These are phyloP conservation scores for Danielozyma ontarioensis DNA, from an alignment of 805 yeast genomes.

Conservation along the genomic window DNA sequence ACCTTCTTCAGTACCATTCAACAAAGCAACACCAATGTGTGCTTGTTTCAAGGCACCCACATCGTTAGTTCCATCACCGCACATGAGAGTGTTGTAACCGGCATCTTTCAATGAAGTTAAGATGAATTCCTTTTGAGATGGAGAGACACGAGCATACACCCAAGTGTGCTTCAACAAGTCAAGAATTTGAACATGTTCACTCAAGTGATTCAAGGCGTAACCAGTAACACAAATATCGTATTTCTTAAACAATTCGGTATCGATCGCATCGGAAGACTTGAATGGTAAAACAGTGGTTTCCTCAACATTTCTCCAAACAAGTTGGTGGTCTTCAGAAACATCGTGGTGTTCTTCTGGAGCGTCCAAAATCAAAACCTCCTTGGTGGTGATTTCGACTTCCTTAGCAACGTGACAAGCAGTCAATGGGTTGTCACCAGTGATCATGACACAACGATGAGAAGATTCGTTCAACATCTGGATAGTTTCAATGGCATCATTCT, in stretches of 20 bases:
- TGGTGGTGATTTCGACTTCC: slow-evolving; percentile 82
- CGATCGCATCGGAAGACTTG: slow-evolving; percentile 53
- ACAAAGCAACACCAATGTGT: slow-evolving; percentile 94
- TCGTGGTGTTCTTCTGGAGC: slow-evolving; percentile 68
- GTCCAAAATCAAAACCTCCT: slow-evolving; percentile 82
- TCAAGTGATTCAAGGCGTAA: slow-evolving; percentile 68
- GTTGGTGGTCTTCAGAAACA: slow-evolving; percentile 40
- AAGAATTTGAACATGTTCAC: slow-evolving; percentile 62
- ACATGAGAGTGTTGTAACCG: slow-evolving; percentile 94
- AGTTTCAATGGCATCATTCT: slow-evolving; percentile 86
- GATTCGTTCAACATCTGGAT: slow-evolving; percentile 91
- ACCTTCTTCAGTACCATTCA: slow-evolving; percentile 94
- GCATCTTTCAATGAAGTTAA: slow-evolving; percentile 75
- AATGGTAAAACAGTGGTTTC: slow-evolving; percentile 71
- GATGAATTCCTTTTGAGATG: slow-evolving; percentile 89
- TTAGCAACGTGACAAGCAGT: slow-evolving; percentile 98
- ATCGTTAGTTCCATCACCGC: slow-evolving; percentile 99
- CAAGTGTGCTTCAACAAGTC: slow-evolving; percentile 83
- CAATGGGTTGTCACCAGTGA: slow-evolving; percentile 97
- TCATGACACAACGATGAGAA: slow-evolving; percentile 93
- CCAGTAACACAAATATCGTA: slow-evolving; percentile 93
- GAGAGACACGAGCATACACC: slow-evolving; percentile 98
- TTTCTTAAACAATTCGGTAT: slow-evolving; percentile 50
- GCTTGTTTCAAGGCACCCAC: slow-evolving; percentile 99
- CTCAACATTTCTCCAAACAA: slow-evolving; percentile 81